phyloP scores from a whole-genome alignment of 495 filamentous ascomycete genomes.

The Neurospora hispaniola region DNA sequence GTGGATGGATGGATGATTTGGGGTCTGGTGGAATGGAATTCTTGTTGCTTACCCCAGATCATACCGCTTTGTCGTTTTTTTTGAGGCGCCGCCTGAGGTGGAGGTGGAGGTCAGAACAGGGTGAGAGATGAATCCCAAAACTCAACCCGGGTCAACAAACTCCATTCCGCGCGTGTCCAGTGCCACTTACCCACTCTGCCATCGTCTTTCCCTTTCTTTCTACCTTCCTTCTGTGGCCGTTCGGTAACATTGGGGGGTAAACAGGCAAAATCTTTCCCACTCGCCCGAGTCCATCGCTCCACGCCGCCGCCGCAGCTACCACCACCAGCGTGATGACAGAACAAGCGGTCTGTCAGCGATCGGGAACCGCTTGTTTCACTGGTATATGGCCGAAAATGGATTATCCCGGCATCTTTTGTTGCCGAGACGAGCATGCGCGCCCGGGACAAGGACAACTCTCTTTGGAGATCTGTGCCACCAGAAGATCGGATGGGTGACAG shows the following conservation, averaged over 20 bases:
- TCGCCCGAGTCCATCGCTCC: neutral
- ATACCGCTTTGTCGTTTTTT: neutral
- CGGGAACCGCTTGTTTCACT: neutral
- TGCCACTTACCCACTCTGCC: neutral
- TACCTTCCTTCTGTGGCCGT: neutral
- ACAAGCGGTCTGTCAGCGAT: neutral
- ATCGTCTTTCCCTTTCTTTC: neutral
- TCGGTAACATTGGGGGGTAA: neutral
- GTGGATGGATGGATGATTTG: neutral
- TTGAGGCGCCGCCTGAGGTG: neutral
- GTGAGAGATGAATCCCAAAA: neutral
- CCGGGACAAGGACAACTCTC: neutral
- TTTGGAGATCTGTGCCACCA: slow-evolving; percentile 11
- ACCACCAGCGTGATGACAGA: neutral
- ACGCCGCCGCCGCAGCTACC: neutral
- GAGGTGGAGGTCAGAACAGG: neutral
- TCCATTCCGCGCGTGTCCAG: neutral
- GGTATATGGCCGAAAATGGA: neutral
- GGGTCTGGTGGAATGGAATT: neutral
- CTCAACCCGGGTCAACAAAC: neutral
- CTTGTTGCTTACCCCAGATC: neutral
- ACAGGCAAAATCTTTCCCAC: neutral
- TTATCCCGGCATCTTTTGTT: neutral
- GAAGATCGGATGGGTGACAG: slow-evolving; percentile 7
- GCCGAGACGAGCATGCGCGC: neutral